These are phyloP conservation scores for Aureobasidium mangrovei DNA, from an alignment of 2,329 filamentous ascomycete species.

Conservation along the genomic window DNA sequence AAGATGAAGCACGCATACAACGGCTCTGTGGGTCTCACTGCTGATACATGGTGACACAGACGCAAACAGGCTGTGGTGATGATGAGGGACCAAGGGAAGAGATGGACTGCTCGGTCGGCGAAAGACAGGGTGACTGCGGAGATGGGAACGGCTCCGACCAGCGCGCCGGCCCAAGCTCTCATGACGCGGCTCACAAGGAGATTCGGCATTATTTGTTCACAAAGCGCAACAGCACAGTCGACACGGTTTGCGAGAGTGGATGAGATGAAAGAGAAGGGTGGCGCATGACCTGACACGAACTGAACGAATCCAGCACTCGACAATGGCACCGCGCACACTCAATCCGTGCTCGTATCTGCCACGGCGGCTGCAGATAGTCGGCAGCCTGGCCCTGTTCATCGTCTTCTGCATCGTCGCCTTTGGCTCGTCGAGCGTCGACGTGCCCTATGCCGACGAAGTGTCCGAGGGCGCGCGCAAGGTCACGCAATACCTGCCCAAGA, in stretches of 20 bases:
- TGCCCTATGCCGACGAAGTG: slow-evolving; percentile 30
- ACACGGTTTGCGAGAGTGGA: background rate
- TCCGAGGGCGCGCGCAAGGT: slow-evolving; percentile 33
- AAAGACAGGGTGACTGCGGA: slow-evolving; percentile 6
- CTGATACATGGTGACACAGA: too few species aligned
- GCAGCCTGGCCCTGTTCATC: slow-evolving; percentile 29
- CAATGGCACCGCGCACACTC: slow-evolving; percentile 14
- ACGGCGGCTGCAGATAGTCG: slow-evolving; percentile 39
- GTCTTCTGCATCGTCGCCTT: slow-evolving; percentile 31
- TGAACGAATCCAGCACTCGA: background rate
- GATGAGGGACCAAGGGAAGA: background rate
- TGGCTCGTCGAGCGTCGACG: slow-evolving; percentile 23
- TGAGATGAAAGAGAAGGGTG: background rate
- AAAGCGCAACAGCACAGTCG: background rate
- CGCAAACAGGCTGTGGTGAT: background rate
- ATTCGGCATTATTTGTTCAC: background rate
- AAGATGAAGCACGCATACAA: background rate
- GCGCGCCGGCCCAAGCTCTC: slow-evolving; percentile 1
- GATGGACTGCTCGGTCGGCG: background rate
- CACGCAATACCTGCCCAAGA: slow-evolving; percentile 26
- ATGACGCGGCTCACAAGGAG: background rate
- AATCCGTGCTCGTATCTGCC: slow-evolving; percentile 34
- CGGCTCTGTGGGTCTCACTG: too few species aligned
- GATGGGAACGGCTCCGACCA: background rate
- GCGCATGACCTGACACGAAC: slow-evolving; percentile 11